Conservation (phyloP, 768 basidiomycete genomes). For the Leucocoprinus leucothites region DNA sequence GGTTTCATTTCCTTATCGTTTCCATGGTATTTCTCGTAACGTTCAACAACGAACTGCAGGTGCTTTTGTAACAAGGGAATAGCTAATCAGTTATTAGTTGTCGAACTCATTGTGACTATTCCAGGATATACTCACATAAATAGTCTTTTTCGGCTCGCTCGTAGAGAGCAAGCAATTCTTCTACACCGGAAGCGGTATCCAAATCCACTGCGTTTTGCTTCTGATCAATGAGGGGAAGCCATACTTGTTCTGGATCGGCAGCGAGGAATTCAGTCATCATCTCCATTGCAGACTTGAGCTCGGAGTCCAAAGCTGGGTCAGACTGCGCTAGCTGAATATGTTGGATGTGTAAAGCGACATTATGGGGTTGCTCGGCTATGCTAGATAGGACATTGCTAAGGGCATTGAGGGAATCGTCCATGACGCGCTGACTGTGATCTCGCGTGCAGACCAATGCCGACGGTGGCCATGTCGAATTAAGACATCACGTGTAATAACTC, state of each 20-base stretch:
- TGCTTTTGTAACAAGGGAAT: slow-evolving; percentile 71
- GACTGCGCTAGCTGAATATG: slow-evolving; percentile 63
- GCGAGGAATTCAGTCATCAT: slow-evolving; percentile 64
- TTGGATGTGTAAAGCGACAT: slow-evolving; percentile 60
- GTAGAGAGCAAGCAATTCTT: slow-evolving; percentile 60
- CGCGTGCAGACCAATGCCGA: neutral
- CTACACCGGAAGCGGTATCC: slow-evolving; percentile 46
- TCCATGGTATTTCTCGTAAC: slow-evolving; percentile 35
- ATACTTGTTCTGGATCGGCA: slow-evolving; percentile 60
- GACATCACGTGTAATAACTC: slow-evolving; percentile 3
- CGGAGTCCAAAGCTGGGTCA: slow-evolving; percentile 53
- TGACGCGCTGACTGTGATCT: slow-evolving; percentile 19
- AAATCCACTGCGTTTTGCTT: slow-evolving; percentile 50
- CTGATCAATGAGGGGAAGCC: slow-evolving; percentile 64
- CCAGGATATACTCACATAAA: slow-evolving; percentile 54
- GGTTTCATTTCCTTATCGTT: slow-evolving; percentile 41
- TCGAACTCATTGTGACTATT: neutral
- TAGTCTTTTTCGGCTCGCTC: slow-evolving; percentile 71
- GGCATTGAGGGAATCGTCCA: slow-evolving; percentile 67
- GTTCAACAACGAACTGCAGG: slow-evolving; percentile 53
- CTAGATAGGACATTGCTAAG: slow-evolving; percentile 56
- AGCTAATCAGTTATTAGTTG: slow-evolving; percentile 40
- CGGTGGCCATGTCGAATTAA: neutral
- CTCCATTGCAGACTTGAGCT: slow-evolving; percentile 59
- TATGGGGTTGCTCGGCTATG: slow-evolving; percentile 57